phyloP scores from a whole-genome alignment of 805 yeast genomes.

The Lipomyces mesembrius region DNA sequence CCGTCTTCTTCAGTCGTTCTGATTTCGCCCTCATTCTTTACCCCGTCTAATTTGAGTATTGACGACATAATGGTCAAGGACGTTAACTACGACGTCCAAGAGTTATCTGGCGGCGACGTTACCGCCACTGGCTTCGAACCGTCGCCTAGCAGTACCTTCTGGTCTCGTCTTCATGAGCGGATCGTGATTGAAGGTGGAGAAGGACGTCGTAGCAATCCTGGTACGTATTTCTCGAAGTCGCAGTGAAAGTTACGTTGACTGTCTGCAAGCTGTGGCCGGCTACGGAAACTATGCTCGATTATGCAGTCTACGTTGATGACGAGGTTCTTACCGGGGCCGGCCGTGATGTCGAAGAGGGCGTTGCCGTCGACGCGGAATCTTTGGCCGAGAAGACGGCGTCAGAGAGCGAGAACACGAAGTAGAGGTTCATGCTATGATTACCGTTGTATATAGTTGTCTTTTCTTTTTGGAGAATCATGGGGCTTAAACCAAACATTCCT shows the following conservation, averaged over 20 bases:
- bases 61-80: conserved; percentile 4
- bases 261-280: conserved; percentile 27
- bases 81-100: conserved; percentile 3
- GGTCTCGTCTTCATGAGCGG: conserved; percentile 18
- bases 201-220: conserved; percentile 15
- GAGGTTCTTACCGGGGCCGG: neutral
- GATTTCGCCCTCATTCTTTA: neutral
- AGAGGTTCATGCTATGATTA: too few relatives aligned
- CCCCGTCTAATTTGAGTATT: neutral
- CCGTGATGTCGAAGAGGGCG: conserved; percentile 7
- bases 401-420: neutral
- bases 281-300: conserved; percentile 25
- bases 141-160: conserved; percentile 13
- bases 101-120: neutral
- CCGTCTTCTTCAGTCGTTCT: neutral
- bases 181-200: conserved; percentile 23
- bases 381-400: conserved; percentile 7
- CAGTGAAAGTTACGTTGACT: neutral
- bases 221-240: neutral
- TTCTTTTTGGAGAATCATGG: too few relatives aligned
- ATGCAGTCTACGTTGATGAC: conserved; percentile 26
- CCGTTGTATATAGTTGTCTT: too few relatives aligned
- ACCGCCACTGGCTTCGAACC: conserved; percentile 6
- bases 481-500: too few relatives aligned
- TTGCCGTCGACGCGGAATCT: neutral